These are phyloP conservation scores for Striga asiatica DNA, from an alignment of 257 asterid species.

Conservation along the genomic window DNA sequence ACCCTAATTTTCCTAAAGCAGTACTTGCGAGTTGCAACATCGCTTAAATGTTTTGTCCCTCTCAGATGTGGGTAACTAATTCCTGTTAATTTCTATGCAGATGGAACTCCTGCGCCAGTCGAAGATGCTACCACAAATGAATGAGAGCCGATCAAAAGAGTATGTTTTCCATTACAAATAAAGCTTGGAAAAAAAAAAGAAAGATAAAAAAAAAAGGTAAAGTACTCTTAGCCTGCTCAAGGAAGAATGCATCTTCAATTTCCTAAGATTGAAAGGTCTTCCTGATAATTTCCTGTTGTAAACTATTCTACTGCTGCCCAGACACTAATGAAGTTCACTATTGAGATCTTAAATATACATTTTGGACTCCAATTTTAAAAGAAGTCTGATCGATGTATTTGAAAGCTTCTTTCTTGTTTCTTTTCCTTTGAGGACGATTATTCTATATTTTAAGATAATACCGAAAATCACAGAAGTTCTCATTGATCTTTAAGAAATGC, in stretches of 20 bases:
- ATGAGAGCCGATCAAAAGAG: slow-evolving; percentile 18
- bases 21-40: too few relatives aligned
- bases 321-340: slow-evolving; percentile 11
- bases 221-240: slow-evolving; percentile 2
- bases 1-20: not conserved
- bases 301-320: slow-evolving; percentile 13
- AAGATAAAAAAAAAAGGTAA: not conserved
- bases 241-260: slow-evolving; percentile 13
- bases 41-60: too few relatives aligned
- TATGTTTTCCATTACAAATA: slow-evolving; percentile 8
- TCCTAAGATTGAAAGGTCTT: slow-evolving; percentile 16
- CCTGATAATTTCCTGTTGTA: slow-evolving; percentile 24
- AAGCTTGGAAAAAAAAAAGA: too few relatives aligned
- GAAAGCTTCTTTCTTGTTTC: not conserved
- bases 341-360: slow-evolving; percentile 1
- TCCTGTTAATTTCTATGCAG: slow-evolving; percentile 9
- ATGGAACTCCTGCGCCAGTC: slow-evolving; percentile 20
- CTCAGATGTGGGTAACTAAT: too few relatives aligned
- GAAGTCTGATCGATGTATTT: not conserved
- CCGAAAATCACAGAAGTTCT: too few relatives aligned
- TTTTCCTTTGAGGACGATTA: too few relatives aligned
- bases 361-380: not conserved
- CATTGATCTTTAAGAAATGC: too few relatives aligned
- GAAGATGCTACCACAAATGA: slow-evolving; percentile 22
- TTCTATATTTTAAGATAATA: too few relatives aligned